These are phyloP conservation scores for Acacia acuminata DNA, from an alignment of 306 rosid genomes.

Conservation along the genomic window DNA sequence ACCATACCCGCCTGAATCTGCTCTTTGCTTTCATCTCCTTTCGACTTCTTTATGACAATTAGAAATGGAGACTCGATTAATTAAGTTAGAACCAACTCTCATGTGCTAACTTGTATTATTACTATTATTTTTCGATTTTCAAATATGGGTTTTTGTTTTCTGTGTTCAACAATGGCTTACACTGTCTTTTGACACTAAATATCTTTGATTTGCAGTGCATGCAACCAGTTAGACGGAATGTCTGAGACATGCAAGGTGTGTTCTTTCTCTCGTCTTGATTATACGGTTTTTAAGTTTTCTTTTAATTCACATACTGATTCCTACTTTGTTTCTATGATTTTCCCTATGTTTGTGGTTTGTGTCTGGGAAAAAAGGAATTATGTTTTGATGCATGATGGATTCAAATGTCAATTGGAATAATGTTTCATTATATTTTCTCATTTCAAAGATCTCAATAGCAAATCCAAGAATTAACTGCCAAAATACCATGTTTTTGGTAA, in stretches of 20 bases:
- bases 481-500: slow-evolving; percentile 3
- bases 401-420: slow-evolving; percentile 31
- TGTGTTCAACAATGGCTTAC: neutral
- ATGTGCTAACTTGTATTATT: slow-evolving; percentile 9
- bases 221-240: slow-evolving; percentile 24
- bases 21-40: neutral
- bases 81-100: slow-evolving; percentile 19
- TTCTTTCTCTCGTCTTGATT: slow-evolving; percentile 9
- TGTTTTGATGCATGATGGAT: slow-evolving; percentile 19
- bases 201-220: slow-evolving; percentile 29
- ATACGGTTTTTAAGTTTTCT: slow-evolving; percentile 1
- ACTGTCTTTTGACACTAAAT: neutral
- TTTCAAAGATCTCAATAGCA: neutral
- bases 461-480: neutral
- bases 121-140: neutral
- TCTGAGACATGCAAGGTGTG: slow-evolving; percentile 34
- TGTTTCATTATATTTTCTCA: slow-evolving; percentile 17
- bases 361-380: slow-evolving; percentile 27
- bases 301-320: neutral
- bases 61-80: neutral
- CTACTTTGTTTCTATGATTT: neutral
- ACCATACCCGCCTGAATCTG: neutral
- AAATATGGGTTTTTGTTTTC: neutral
- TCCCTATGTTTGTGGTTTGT: neutral
- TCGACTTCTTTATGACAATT: neutral